Percentiles rank a stretch among this genome's conserved stretches.
Evolutionary conservation across 805 yeast genomes (phyloP).

Genomic region (Ogataea polymorpha): DNA sequence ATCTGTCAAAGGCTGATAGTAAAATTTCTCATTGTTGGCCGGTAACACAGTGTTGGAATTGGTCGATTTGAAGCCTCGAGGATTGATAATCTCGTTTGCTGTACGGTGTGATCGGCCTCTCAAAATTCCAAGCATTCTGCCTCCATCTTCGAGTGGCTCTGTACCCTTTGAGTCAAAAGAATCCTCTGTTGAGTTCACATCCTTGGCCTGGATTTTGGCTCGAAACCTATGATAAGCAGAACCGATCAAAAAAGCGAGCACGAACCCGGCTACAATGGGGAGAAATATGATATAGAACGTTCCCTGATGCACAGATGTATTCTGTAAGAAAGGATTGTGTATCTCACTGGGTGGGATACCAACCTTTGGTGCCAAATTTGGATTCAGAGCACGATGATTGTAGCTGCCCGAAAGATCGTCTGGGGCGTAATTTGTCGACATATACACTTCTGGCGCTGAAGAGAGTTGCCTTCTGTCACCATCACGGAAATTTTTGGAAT

Average conservation of each 20-base stretch:
- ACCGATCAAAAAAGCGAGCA: constrained; percentile 23
- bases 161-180: constrained; percentile 12
- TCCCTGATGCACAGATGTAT: constrained; percentile 21
- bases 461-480: too few species aligned
- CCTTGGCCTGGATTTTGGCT: constrained; percentile 24
- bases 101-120: too few species aligned
- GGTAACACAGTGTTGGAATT: neutral
- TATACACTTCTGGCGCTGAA: too few species aligned
- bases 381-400: neutral
- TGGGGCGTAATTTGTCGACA: too few species aligned
- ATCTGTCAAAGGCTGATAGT: constrained; percentile 3
- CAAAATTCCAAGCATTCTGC: too few species aligned
- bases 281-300: constrained; percentile 28
- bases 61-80: too few species aligned
- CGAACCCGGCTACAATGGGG: constrained; percentile 25
- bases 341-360: constrained; percentile 16
- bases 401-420: neutral
- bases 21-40: neutral
- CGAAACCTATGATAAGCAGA: constrained; percentile 20
- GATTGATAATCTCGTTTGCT: too few species aligned
- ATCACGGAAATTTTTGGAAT: too few species aligned
- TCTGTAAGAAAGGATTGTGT: constrained; percentile 26
- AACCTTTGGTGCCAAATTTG: constrained; percentile 6
- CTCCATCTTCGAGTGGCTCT: constrained; percentile 4
- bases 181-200: constrained; percentile 16